Conservation (phyloP, 371 early-diverging fungal species). For the Haplosporangium sp. region DNA sequence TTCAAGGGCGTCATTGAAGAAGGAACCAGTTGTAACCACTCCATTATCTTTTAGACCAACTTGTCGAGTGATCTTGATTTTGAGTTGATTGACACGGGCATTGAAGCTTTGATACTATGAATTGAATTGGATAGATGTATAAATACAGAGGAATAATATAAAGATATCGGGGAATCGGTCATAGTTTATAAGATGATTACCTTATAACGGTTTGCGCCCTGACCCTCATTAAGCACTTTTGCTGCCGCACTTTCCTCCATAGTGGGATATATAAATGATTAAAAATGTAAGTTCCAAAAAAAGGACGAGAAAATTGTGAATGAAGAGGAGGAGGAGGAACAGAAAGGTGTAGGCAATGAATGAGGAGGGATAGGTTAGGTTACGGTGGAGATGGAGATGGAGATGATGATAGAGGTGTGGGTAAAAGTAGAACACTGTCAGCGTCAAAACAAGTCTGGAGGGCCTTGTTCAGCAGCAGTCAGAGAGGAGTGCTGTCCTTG, state of each 20-base stretch:
- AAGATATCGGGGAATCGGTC: not conserved
- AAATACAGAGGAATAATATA: not conserved
- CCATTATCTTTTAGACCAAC: conserved; percentile 59
- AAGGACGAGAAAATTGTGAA: not conserved
- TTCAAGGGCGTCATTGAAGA: conserved; percentile 82
- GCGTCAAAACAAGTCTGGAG: not conserved
- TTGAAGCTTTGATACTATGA: conserved; percentile 85
- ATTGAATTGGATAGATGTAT: too few species aligned
- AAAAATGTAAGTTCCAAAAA: not conserved
- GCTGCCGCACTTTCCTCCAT: conserved; percentile 50
- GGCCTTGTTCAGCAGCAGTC: too few species aligned
- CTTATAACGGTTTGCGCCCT: conserved; percentile 78
- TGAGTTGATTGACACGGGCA: conserved; percentile 80
- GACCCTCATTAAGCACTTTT: conserved; percentile 73
- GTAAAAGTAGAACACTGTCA: not conserved
- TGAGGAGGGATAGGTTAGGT: not conserved
- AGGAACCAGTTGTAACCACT: conserved; percentile 72
- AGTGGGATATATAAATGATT: not conserved
- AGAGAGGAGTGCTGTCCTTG: not conserved
- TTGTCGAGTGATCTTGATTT: conserved; percentile 79
- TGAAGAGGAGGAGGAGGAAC: not conserved
- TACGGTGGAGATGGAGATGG: not conserved
- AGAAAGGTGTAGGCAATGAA: not conserved
- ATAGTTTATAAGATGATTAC: conserved; percentile 47
- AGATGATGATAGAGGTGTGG: not conserved